Base-by-base conservation (phyloP, 768 basidiomycete species). In the Rhizopogon roseolus region DNA sequence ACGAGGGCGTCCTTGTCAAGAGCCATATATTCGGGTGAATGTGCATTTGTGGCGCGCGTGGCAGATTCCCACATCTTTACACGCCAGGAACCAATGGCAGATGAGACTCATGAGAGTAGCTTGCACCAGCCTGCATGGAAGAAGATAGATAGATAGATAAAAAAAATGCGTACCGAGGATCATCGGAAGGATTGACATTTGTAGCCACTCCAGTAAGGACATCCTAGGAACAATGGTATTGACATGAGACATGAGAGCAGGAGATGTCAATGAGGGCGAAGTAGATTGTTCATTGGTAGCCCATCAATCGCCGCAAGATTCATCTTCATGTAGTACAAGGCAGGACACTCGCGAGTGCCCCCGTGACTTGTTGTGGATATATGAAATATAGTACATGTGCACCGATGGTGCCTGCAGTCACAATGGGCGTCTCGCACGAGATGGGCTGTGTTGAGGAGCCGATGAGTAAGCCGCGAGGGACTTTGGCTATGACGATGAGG, bases 381-480 rank as follows among this genome's bases (percentile, higher is more conserved):
- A 99, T 98, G 71, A 86, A 98, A 71, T 98, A 95, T 1, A 94
- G 96, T 1, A 94, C 76, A 61, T 99, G 97, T 0, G 81, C 89
- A 62, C 98, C 97, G 55, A 98, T 76, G 14, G 91, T 88, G 22
- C 97, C 97, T 0, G 97, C 90, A 0, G 97, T 99, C 51, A 98
- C 69, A 53, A 99, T 93, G 49, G 94, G 78, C 61, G 93, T 90
- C 68, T 98, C 97, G 42, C 95, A 96, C 0, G 97, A 95, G 57
- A 99, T 88, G 54, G 90, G 93, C 68, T 98, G 97, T 1, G 96
- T 98, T 6, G 87, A 88, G 11, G 90, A 92, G 38, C 95, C 95
- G 49, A 98, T 80, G 57, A 91, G 65, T 63, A 98, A 84, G 5
- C 75, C 68, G 0, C 79, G 79, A 55, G 87, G 76, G 28, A 98